These are phyloP conservation scores for Daphne laureola DNA, from an alignment of 441 rosid species.

Conservation along the genomic window DNA sequence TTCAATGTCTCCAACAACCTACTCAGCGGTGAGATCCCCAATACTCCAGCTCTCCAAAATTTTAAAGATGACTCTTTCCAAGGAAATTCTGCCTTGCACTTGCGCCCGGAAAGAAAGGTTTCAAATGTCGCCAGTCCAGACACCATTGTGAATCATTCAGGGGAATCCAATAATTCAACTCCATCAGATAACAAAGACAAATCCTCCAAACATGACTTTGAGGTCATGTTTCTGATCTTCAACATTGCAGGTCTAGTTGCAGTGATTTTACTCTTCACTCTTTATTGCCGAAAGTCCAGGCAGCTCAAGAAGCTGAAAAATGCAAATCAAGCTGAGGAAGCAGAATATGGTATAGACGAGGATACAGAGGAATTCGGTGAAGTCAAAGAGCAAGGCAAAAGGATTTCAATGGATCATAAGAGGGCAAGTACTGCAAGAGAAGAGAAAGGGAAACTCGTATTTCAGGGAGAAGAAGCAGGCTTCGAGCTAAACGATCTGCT, in stretches of 20 bases:
- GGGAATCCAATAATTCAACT: conserved; percentile 13
- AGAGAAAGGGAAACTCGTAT: conserved; percentile 26
- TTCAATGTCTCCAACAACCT: conserved; percentile 41
- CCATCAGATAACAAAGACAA: conserved; percentile 5
- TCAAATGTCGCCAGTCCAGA: too few species aligned
- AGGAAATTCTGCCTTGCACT: conserved; percentile 23
- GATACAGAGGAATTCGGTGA: background rate
- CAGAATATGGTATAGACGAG: conserved; percentile 3
- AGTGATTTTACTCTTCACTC: conserved; percentile 26
- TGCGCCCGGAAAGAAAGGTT: background rate
- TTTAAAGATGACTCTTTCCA: conserved; percentile 20
- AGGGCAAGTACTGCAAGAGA: conserved; percentile 9
- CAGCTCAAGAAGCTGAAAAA: conserved; percentile 17
- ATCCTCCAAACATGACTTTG: conserved; percentile 1
- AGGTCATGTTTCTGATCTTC: conserved; percentile 18
- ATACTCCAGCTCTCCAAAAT: conserved; percentile 21
- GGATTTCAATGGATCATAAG: background rate
- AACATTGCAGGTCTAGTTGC: conserved; percentile 26
- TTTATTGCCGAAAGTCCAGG: conserved; percentile 26
- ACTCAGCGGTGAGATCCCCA: conserved; percentile 35
- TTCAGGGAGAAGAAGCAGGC: conserved; percentile 17
- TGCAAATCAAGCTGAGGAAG: conserved; percentile 1
- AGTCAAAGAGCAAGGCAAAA: background rate
- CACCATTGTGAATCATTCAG: too few species aligned
- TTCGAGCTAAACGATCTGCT: conserved; percentile 36